Evolutionary conservation across 2,329 filamentous ascomycete genomes (phyloP), one percentile per base, ranked within the genome.

Genomic region (Diaporthe sp.): DNA sequence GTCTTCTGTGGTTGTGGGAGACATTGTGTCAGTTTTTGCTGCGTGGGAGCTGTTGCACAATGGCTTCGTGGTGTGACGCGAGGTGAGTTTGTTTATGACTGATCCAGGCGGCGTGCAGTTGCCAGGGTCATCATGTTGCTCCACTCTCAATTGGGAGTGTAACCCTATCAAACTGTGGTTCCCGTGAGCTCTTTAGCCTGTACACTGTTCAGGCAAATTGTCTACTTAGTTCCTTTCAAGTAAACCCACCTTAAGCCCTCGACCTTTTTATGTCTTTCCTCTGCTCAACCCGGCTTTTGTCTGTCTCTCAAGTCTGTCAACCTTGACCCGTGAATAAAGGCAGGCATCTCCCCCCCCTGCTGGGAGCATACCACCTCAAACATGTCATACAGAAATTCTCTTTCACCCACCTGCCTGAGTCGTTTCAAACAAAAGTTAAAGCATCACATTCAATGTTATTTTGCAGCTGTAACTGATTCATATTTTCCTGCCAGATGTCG

Each of bases 401-500:
- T n/a, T n/a, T n/a, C n/a, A n/a, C n/a, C n/a, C n/a, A n/a, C n/a
- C n/a, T n/a, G n/a, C n/a, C n/a, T n/a, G n/a, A n/a, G n/a, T n/a
- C n/a, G n/a, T n/a, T n/a, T n/a, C n/a, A n/a, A n/a, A n/a, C n/a
- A n/a, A n/a, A n/a, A n/a, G n/a, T n/a, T n/a, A n/a, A n/a, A n/a
- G n/a, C n/a, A n/a, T n/a, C n/a, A n/a, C n/a, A n/a, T n/a, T n/a
- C n/a, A n/a, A n/a, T n/a, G n/a, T n/a, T n/a, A n/a, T n/a, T n/a
- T n/a, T n/a, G n/a, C n/a, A n/a, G n/a, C n/a, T n/a, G n/a, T 30
- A 10, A 22, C 10, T 39, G 15, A 22, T 22, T 7, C 22, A 7
- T 12, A 17, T 37, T 27, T 53, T 4, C 15, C 47, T 53, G 61
- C 61, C 63, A 68, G 63, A 53, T 68, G 63, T 68, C 63, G 47